A percentile compares a stretch with the other conserved stretches of the same genome.
Evolutionary conservation across 139 green algal genomes (phyloP).

Genomic region (Axilococcus clingmanii): DNA sequence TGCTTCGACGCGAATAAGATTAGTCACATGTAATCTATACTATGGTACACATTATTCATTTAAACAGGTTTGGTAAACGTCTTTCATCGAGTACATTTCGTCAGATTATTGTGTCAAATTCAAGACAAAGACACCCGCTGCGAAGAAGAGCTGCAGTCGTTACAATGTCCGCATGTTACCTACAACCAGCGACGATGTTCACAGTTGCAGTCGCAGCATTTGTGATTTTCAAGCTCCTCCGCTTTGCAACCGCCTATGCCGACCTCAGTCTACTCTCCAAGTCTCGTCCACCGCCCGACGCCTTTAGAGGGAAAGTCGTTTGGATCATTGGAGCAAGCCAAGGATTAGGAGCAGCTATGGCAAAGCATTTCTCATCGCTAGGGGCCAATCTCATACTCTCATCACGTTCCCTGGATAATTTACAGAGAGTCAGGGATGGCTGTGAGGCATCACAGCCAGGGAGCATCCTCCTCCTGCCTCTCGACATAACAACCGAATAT

Average conservation of each 20-base stretch:
- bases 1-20: too few relatives aligned
- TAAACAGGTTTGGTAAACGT: too few relatives aligned
- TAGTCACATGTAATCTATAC: too few relatives aligned
- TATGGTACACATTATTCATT: too few relatives aligned
- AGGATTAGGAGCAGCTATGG: constrained; percentile 56
- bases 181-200: too few relatives aligned
- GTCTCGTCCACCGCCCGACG: constrained; percentile 6
- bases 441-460: constrained; percentile 18
- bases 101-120: too few relatives aligned
- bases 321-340: constrained; percentile 74
- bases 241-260: constrained; percentile 25
- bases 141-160: too few relatives aligned
- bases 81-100: too few relatives aligned
- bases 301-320: constrained; percentile 59
- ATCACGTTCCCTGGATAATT: constrained; percentile 37
- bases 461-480: constrained; percentile 46
- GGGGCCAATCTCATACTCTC: constrained; percentile 63
- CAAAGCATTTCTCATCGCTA: constrained; percentile 40
- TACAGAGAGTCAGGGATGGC: constrained; percentile 33
- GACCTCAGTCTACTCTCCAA: constrained; percentile 38
- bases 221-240: background rate
- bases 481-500: constrained; percentile 56
- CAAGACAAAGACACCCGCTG: too few relatives aligned
- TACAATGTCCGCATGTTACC: too few relatives aligned
- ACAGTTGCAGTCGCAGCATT: too few relatives aligned